phyloP scores from a whole-genome alignment of 2,329 filamentous ascomycete genomes.

The Phialophora expanda region DNA sequence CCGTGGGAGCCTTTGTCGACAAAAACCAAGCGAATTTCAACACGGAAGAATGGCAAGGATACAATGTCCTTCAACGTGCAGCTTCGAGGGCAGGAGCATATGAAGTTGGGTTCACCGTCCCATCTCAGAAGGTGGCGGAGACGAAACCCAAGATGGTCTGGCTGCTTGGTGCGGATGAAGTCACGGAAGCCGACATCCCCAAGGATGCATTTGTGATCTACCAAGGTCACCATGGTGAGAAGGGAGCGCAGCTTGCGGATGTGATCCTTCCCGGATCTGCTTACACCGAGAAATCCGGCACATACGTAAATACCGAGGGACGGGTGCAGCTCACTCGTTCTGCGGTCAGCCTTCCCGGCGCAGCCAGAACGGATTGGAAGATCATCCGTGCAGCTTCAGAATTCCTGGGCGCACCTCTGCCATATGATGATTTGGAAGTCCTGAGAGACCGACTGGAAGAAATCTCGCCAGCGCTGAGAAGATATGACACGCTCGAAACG shows the following conservation, averaged over 20 bases:
- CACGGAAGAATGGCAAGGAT: constrained; percentile 93
- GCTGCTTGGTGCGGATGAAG: constrained; percentile 94
- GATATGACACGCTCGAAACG: constrained; percentile 89
- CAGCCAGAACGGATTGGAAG: constrained; percentile 96
- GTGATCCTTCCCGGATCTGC: constrained; percentile 91
- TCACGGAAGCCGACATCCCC: constrained; percentile 82
- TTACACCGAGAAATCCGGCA: constrained; percentile 95
- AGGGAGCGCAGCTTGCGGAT: constrained; percentile 89
- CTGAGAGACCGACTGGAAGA: constrained; percentile 93
- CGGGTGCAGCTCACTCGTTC: constrained; percentile 92
- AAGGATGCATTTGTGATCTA: constrained; percentile 97
- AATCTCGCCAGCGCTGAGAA: constrained; percentile 85
- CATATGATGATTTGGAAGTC: constrained; percentile 89
- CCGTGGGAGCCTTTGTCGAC: constrained; percentile 85
- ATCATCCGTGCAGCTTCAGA: constrained; percentile 92
- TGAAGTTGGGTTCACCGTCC: constrained; percentile 91
- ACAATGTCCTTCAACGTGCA: constrained; percentile 92
- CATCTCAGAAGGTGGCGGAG: constrained; percentile 78
- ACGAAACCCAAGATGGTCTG: constrained; percentile 94
- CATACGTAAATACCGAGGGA: constrained; percentile 97
- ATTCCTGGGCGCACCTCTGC: constrained; percentile 83
- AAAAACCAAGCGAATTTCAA: constrained; percentile 89
- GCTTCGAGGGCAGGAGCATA: constrained; percentile 92
- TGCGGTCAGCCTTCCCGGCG: constrained; percentile 85
- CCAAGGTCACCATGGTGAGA: constrained; percentile 97